These are phyloP conservation scores for Cladosporium sp. DNA, from an alignment of 2,329 filamentous ascomycete genomes.

Conservation along the genomic window DNA sequence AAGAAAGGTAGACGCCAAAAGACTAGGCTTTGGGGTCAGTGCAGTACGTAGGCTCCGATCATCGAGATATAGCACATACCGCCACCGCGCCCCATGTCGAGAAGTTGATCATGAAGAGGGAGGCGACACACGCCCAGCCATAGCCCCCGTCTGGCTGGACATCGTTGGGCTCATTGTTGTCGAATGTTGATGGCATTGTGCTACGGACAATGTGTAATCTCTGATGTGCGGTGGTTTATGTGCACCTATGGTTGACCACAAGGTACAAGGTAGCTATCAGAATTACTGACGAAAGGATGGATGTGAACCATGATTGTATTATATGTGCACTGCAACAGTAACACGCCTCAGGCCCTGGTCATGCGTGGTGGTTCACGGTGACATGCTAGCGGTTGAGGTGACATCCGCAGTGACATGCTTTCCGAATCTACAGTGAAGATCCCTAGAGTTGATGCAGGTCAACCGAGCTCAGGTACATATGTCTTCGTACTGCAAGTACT, in stretches of 20 bases:
- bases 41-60: neutral
- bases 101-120: conserved; percentile 31
- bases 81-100: conserved; percentile 31
- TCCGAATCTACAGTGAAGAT: neutral
- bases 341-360: too few relatives aligned
- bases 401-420: neutral
- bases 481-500: neutral
- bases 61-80: neutral
- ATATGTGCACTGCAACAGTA: neutral
- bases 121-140: conserved; percentile 35
- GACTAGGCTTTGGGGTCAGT: conserved; percentile 7
- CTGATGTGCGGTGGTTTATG: too few relatives aligned
- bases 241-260: neutral
- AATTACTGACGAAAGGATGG: neutral
- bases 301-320: neutral
- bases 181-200: conserved; percentile 4
- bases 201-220: neutral
- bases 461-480: neutral
- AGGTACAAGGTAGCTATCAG: neutral
- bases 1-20: conserved; percentile 48
- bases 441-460: neutral
- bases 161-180: neutral
- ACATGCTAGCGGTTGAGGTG: neutral
- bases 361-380: neutral
- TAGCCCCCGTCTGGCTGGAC: conserved; percentile 34